Base-by-base conservation (phyloP, 768 basidiomycete species). In the Omphalotus guepiniiformis region DNA sequence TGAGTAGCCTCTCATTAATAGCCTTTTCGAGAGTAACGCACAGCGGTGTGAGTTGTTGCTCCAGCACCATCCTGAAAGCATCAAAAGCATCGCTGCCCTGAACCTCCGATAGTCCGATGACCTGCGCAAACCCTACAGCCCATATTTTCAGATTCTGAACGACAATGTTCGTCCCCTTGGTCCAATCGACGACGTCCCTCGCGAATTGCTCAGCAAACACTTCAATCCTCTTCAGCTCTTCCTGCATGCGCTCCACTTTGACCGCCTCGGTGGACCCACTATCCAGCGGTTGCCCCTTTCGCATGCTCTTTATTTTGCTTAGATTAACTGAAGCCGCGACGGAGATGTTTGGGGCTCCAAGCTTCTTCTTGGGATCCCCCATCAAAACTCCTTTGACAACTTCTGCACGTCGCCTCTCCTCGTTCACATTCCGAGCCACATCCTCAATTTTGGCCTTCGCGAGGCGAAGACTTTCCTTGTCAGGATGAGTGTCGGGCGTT, bases 401-500 rank as follows among this genome's bases (percentile, higher is more conserved):
- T 62, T 93, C 90, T 43, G 80, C 78, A 11, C 88, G 70, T 46
- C 89, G 67, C 48, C 86, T 69, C 15, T 80, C 84, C 58, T 93
- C 90, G 46, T 93, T 93, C 8, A 93, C 83, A 44, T 79, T 79
- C 54, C 78, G 69, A 0, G 88, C 86, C 4, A 88, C 80, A 46
- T 81, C 80, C 57, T 90, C 86, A 67, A 90, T 80, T 55, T 70
- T 72, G 46, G 62, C 62, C 32, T 76, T 74, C 4, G 87, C 85
- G 1, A 63, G 53, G 28, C 67, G 64, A 12, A 88, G 68, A 41
- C 74, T 74, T 25, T 69, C 69, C 56, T 83, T 83, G 66, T 91
- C 89, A 1, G 72, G 68, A 58, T 90, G 87, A 19, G 64, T 62
- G 43, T 82, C 78, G 6, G 83, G 80, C 0, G 90, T 92, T 58